Percentiles rank a stretch among this genome's conserved stretches.
Evolutionary conservation across 768 basidiomycete genomes (phyloP).

Genomic region (Boletus reticulatus): DNA sequence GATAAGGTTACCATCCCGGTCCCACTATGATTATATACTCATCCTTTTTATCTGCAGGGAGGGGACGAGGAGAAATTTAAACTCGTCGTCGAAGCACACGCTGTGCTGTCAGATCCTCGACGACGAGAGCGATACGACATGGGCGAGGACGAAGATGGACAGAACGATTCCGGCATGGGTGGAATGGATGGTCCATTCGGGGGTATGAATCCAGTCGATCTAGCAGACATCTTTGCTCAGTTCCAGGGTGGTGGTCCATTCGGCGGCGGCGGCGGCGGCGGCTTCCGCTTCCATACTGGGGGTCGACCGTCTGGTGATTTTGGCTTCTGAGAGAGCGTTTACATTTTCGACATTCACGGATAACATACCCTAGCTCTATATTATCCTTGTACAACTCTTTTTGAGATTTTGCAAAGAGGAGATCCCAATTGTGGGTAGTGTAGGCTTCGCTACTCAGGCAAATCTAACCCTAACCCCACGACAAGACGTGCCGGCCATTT

Average conservation of each 20-base stretch:
- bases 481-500: no score
- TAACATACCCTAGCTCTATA: conserved; percentile 8
- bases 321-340: conserved; percentile 11
- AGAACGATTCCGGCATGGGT: conserved; percentile 40
- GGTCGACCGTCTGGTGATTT: conserved; percentile 13
- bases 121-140: conserved; percentile 74
- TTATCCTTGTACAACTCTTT: neutral
- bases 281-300: conserved; percentile 29
- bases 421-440: no score
- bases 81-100: conserved; percentile 77
- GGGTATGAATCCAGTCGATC: conserved; percentile 45
- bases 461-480: no score
- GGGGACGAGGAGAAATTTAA: conserved; percentile 98
- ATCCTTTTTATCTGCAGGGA: conserved; percentile 46
- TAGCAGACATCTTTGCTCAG: conserved; percentile 64
- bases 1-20: conserved; percentile 57
- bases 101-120: conserved; percentile 75
- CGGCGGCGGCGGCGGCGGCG: conserved; percentile 30
- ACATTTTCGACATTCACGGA: neutral
- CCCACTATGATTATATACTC: conserved; percentile 3
- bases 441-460: no score
- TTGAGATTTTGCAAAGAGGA: no score
- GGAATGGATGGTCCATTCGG: conserved; percentile 44
- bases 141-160: conserved; percentile 80
- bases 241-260: conserved; percentile 46